Base-by-base conservation (phyloP, 345 rosid species). In the Clarkia xantiana region DNA sequence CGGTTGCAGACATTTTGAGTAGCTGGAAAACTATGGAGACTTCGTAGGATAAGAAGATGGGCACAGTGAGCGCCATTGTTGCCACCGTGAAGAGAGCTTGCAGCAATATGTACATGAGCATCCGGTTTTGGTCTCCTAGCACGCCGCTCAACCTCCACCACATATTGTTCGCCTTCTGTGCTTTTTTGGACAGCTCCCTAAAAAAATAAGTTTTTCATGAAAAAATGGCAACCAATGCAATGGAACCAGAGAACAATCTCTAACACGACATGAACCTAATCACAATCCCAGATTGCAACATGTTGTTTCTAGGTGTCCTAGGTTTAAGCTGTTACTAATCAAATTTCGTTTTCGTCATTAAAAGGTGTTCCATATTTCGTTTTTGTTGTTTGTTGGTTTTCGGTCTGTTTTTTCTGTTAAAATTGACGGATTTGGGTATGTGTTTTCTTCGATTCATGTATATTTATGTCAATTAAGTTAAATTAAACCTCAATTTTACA, bases 21-120 rank as follows among this genome's bases (percentile, higher is more conserved):
- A 86, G 51, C 59, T 90, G 97, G 67, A 90, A 90, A 54, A 79
- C 55, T 34, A 59, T 81, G 14, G 79, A 87, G 40, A 83, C 64
- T 62, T 67, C 42, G 49, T 90, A 86, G 1, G 96, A 86, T 44
- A 86, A 58, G 73, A 90, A 90, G 65, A 90, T 81, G 4, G 96
- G 95, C 41, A 86, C 94, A 0, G 97, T 79, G 60, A 86, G 79
- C 36, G 95, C 97, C 84, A 72, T 81, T 52, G 97, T 86, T 11
- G 97, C 96, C 40, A 86, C 91, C 0, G 97, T 86, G 62, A 90
- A 86, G 38, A 86, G 20, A 17, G 72, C 91, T 72, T 86, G 95
- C 55, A 71, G 58, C 44, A 84, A 53, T 62, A 78, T 86, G 71
- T 81, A 90, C 91, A 83, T 90, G 54, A 79, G 65, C 51, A 74